Evolutionary conservation across 441 rosid genomes (phyloP), one percentile per base, ranked within the genome.

Genomic region (Gossypium gossypioides): DNA sequence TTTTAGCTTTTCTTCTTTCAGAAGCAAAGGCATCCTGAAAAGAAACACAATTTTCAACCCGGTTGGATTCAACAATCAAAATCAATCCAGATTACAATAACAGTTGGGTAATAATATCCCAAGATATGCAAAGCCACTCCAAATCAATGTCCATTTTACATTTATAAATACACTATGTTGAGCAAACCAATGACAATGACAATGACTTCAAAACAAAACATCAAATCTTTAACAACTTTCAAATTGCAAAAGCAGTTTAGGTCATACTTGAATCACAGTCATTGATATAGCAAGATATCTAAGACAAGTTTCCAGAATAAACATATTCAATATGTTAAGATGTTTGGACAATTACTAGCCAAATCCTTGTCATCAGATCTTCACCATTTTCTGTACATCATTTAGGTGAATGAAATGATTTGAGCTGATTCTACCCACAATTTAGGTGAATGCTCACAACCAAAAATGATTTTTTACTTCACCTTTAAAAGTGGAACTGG

Each of bases 1-100:
- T 95, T 82, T 92, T 95, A 29, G 99, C 97, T 82, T 92, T 92
- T 82, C 99, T 91, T 85, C 99, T 86, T 82, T 95, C 98, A 59
- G 97, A 88, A 73, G 78, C 96, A 79, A 88, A 92, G 60, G 91
- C 93, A 79, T 95, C 99, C 99, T 92, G 84, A 42, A 69, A 63
- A 16, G 67, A 24, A 62, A n/a, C 72, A 55, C 69, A 65, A 72
- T 51, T 71, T 73, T 69, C 29, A 61, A 50, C 44, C 66, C 65
- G 65, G 65, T 22, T 27, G 46, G 55, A 76, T 60, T 46, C 58
- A 76, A 46, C 64, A 74, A 74, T 32, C 25, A 16, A 27, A 73
- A 56, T 40, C 10, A 72, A 67, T 66, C 12, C 37, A 19, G 48
- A 37, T 29, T 12, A 52, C 50, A 52, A 68, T 16, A 9, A 42